These are phyloP conservation scores for Leccinum pellstonianum DNA, from an alignment of 768 basidiomycete genomes.

Conservation along the genomic window DNA sequence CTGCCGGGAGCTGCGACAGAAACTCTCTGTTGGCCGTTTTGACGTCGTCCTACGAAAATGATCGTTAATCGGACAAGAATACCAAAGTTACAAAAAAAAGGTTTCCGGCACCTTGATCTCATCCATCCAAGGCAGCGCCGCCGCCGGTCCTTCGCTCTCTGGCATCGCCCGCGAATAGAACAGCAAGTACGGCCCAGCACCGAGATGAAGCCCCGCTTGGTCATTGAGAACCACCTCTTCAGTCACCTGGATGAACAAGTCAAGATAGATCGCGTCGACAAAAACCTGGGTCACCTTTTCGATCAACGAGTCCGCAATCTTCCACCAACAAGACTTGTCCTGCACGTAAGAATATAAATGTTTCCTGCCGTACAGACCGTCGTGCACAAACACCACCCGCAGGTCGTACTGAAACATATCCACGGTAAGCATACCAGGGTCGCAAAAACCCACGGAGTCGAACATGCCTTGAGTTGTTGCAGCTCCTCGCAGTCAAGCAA, in stretches of 20 bases:
- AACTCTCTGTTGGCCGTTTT: constrained; percentile 38
- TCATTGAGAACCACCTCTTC: constrained; percentile 72
- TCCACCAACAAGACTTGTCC: constrained; percentile 71
- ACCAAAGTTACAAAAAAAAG: neutral
- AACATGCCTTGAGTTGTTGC: constrained; percentile 54
- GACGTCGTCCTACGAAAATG: constrained; percentile 29
- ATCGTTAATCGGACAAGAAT: neutral
- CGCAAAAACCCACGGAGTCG: neutral
- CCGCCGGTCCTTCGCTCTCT: constrained; percentile 13
- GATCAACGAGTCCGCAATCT: constrained; percentile 67
- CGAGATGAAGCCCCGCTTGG: constrained; percentile 66
- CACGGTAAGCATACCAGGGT: neutral
- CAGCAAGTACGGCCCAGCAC: constrained; percentile 77
- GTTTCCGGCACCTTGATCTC: constrained; percentile 27
- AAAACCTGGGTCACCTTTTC: constrained; percentile 47
- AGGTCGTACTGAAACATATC: constrained; percentile 67
- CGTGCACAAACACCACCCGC: constrained; percentile 74
- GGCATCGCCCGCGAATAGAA: constrained; percentile 52
- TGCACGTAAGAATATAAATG: constrained; percentile 79
- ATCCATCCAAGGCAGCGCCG: constrained; percentile 28
- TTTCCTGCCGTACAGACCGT: constrained; percentile 73
- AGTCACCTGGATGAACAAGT: constrained; percentile 48
- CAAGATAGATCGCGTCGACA: neutral
- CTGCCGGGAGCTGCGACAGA: constrained; percentile 33
- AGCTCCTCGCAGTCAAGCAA: constrained; percentile 66